phyloP scores from a whole-genome alignment of 768 basidiomycete genomes.

The Calocybe cyanea region DNA sequence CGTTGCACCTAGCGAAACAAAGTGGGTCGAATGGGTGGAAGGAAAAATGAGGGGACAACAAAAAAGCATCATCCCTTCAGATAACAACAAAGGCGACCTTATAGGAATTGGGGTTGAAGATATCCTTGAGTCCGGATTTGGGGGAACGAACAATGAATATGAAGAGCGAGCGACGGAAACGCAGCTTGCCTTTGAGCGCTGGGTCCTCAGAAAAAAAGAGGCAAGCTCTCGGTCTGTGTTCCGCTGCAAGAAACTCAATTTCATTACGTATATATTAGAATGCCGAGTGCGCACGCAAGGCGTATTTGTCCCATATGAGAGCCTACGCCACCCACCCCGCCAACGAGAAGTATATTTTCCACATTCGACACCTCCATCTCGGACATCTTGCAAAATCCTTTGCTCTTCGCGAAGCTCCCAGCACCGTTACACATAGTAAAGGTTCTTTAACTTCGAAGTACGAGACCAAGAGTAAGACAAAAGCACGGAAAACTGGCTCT shows the following conservation, averaged over 20 bases:
- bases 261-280: conserved; percentile 46
- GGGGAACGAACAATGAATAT: conserved; percentile 75
- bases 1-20: conserved; percentile 79
- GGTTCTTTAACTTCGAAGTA: conserved; percentile 17
- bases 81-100: conserved; percentile 35
- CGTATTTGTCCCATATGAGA: conserved; percentile 88
- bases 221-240: conserved; percentile 37
- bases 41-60: conserved; percentile 72
- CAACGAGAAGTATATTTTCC: conserved; percentile 95
- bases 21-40: conserved; percentile 91
- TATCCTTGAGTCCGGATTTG: conserved; percentile 79
- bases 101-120: conserved; percentile 61
- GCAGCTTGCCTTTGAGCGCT: conserved; percentile 91
- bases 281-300: conserved; percentile 70
- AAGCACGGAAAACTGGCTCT: conserved; percentile 36
- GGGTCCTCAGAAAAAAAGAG: conserved; percentile 74
- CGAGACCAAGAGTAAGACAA: conserved; percentile 19
- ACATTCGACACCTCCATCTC: conserved; percentile 89
- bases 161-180: conserved; percentile 93
- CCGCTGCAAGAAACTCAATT: conserved; percentile 3
- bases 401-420: conserved; percentile 83
- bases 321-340: conserved; percentile 97
- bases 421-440: conserved; percentile 33
- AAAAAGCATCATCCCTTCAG: conserved; percentile 23
- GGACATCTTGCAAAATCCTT: conserved; percentile 94